Evolutionary conservation across 2,329 filamentous ascomycete species (phyloP), one percentile per base, ranked within the genome.

Genomic region (Teratosphaeria epicoccoides): DNA sequence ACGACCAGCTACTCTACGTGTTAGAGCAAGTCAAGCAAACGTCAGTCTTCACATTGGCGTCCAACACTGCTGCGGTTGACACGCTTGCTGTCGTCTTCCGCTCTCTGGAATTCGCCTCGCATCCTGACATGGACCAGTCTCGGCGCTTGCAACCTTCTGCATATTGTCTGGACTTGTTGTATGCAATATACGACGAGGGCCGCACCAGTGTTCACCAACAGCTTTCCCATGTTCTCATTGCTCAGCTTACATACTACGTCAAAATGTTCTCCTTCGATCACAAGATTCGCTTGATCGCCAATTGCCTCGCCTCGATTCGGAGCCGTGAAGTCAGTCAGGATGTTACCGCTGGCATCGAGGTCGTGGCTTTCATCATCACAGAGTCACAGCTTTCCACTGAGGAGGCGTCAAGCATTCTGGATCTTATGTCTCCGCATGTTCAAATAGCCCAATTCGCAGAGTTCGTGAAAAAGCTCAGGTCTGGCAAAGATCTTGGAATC

Each of bases 1-100:
- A 53, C 54, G 66, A 55, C 52, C 71, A 70, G 56, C 67, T 88
- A 37, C 65, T 85, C 6, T 83, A 88, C 61, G 68, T 91, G 25
- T 87, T 83, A 61, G 72, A 78, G 48, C 94, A 93, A 65, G 75
- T 93, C 24, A 72, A 82, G 50, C 72, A 75, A 14, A 63, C 62
- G 12, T 56, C 61, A 11, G 55, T 61, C 9, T 51, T 10, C n/a
- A 24, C 54, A 4, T 59, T 58, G 28, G 12, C 23, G 23, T 47
- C 64, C 24, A 59, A 58, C 14, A 51, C 51, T n/a, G 54, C 60
- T 37, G 60, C 59, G 9, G 55, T 61, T 1, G 54, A 58, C 6
- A 59, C 59, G 7, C 50, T 66, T 37, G 49, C 51, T 17, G 26
- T 49, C 50, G 24, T 49, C 60, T 40, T 40, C 9, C 33, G 33